Evolutionary conservation across 257 asterid species (phyloP).

Genomic region (Perilla frutescens): DNA sequence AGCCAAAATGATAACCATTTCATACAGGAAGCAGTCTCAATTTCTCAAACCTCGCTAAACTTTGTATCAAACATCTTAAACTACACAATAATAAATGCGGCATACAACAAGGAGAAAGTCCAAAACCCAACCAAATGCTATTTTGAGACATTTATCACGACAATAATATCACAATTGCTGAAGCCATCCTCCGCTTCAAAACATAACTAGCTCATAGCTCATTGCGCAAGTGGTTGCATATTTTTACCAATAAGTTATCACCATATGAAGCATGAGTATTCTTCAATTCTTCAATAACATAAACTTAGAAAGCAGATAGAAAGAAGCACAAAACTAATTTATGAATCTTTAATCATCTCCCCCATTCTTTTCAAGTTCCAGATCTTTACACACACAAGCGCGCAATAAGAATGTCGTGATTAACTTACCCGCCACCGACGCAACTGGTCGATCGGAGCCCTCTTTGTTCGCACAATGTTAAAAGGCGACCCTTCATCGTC

Average conservation of each 20-base stretch:
- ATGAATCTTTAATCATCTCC: neutral
- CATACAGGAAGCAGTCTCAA: neutral
- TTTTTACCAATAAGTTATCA: neutral
- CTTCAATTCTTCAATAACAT: neutral
- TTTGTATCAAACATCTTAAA: conserved; percentile 16
- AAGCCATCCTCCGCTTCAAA: neutral
- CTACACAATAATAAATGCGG: neutral
- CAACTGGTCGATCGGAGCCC: conserved; percentile 78
- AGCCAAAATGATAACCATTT: neutral
- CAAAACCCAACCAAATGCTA: neutral
- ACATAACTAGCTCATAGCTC: neutral
- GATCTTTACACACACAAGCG: neutral
- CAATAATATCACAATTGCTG: neutral
- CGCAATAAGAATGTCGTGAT: conserved; percentile 1
- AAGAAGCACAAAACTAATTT: neutral
- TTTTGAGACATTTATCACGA: neutral
- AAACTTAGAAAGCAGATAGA: neutral
- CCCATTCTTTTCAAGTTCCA: conserved; percentile 16
- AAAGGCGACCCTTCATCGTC: conserved; percentile 66
- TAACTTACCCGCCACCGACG: conserved; percentile 87
- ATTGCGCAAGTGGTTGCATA: neutral
- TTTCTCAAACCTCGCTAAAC: neutral
- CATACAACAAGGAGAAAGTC: neutral
- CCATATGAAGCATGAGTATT: neutral
- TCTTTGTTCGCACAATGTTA: conserved; percentile 74